These are phyloP conservation scores for Lactifluus hygrophoroides DNA, from an alignment of 768 basidiomycete species.

Conservation along the genomic window DNA sequence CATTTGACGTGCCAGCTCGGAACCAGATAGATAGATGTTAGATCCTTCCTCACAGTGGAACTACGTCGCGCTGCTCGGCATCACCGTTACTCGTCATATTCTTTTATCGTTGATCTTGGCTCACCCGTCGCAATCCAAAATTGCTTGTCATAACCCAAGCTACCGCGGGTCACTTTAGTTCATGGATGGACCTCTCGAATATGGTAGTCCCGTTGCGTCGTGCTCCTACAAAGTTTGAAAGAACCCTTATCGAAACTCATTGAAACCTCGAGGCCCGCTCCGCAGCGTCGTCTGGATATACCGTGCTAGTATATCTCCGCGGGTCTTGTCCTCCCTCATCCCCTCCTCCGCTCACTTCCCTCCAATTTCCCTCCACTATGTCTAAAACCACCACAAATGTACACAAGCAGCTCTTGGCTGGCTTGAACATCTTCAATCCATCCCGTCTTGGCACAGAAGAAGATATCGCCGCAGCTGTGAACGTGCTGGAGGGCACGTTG, in stretches of 20 bases:
- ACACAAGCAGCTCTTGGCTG: conserved; percentile 1
- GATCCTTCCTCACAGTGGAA: too few species aligned
- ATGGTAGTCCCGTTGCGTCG: conserved; percentile 1
- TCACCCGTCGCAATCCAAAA: too few species aligned
- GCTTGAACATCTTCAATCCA: neutral
- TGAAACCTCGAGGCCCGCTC: conserved; percentile 1
- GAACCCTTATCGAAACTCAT: neutral
- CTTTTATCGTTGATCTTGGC: too few species aligned
- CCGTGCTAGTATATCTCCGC: neutral
- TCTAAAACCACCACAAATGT: neutral
- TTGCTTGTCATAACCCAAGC: too few species aligned
- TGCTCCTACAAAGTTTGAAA: neutral
- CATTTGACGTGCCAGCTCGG: neutral
- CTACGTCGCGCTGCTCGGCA: too few species aligned
- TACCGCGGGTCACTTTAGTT: too few species aligned
- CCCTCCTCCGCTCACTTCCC: neutral
- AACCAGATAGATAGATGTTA: too few species aligned
- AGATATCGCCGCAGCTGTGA: neutral
- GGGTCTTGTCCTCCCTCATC: neutral
- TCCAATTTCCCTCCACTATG: neutral
- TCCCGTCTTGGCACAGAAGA: conserved; percentile 1
- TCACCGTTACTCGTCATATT: too few species aligned
- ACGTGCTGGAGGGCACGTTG: conserved; percentile 2
- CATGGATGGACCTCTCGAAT: neutral
- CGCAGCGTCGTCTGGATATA: neutral